phyloP scores from a whole-genome alignment of 441 rosid genomes.

The Hura crepitans region DNA sequence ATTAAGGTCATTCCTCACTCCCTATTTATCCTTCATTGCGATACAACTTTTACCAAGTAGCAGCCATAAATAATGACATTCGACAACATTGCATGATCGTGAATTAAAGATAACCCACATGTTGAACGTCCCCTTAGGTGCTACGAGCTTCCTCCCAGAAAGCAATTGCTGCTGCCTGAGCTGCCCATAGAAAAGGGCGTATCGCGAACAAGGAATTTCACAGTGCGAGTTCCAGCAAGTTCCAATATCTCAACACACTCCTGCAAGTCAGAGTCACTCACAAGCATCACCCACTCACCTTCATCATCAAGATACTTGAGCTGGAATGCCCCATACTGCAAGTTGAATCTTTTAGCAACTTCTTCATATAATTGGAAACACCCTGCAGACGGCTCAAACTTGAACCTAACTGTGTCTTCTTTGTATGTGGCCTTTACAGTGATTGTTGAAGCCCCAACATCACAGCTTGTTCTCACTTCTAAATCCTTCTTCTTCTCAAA shows the following conservation, averaged over 20 bases:
- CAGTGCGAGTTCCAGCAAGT: constrained; percentile 39
- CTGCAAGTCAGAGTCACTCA: constrained; percentile 64
- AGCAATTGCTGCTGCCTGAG: constrained; percentile 58
- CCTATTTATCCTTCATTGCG: background rate
- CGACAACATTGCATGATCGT: background rate
- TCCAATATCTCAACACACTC: constrained; percentile 78
- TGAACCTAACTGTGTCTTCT: constrained; percentile 74
- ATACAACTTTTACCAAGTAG: background rate
- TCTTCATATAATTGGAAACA: constrained; percentile 73
- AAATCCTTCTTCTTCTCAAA: constrained; percentile 41
- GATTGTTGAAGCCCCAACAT: constrained; percentile 43
- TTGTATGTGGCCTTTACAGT: constrained; percentile 71
- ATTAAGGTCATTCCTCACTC: background rate
- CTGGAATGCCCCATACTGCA: constrained; percentile 63
- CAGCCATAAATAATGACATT: background rate
- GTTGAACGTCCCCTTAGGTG: background rate
- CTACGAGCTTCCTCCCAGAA: constrained; percentile 39
- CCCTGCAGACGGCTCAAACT: constrained; percentile 61
- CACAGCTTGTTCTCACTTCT: constrained; percentile 28
- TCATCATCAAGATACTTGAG: constrained; percentile 84
- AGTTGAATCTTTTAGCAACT: constrained; percentile 66
- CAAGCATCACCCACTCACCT: constrained; percentile 83
- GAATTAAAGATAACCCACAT: background rate
- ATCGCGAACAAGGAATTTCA: constrained; percentile 68
- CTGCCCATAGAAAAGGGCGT: constrained; percentile 46